These are phyloP conservation scores for Leavenworthia alabamica DNA, from an alignment of 345 rosid species.

Conservation along the genomic window DNA sequence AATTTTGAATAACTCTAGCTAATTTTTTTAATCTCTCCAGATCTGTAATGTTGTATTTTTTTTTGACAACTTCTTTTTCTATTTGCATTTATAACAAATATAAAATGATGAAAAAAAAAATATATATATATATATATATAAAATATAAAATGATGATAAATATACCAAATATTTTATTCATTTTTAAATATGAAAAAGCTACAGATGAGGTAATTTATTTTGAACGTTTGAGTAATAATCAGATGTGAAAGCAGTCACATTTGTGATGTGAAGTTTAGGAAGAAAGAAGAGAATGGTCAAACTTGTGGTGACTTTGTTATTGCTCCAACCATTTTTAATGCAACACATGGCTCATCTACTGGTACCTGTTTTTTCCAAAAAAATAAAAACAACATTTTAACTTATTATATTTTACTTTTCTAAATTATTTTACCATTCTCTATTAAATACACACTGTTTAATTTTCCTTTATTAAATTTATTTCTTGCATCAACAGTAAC, in stretches of 20 bases:
- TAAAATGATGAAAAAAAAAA: too few species aligned
- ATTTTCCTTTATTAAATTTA: neutral
- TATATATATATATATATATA: neutral
- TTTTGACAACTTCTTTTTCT: too few species aligned
- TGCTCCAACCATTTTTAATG: slow-evolving; percentile 67
- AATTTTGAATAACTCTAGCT: too few species aligned
- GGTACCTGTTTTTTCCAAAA: slow-evolving; percentile 55
- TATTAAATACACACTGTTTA: neutral
- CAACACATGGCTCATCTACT: slow-evolving; percentile 76
- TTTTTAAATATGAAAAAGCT: neutral
- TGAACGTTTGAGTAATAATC: slow-evolving; percentile 3
- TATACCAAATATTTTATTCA: neutral
- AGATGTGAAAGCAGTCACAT: slow-evolving; percentile 8
- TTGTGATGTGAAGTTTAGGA: slow-evolving; percentile 1
- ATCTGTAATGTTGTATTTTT: too few species aligned
- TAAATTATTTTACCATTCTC: neutral
- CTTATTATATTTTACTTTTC: neutral
- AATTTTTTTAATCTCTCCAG: too few species aligned
- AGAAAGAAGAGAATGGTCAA: slow-evolving; percentile 17
- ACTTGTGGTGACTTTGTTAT: slow-evolving; percentile 62
- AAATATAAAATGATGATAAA: neutral
- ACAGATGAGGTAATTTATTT: neutral
- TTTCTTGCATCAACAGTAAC: neutral
- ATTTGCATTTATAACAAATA: too few species aligned
- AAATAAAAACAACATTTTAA: slow-evolving; percentile 2